These are phyloP conservation scores for Lathyrus sativus DNA, from an alignment of 306 rosid species.

Conservation along the genomic window DNA sequence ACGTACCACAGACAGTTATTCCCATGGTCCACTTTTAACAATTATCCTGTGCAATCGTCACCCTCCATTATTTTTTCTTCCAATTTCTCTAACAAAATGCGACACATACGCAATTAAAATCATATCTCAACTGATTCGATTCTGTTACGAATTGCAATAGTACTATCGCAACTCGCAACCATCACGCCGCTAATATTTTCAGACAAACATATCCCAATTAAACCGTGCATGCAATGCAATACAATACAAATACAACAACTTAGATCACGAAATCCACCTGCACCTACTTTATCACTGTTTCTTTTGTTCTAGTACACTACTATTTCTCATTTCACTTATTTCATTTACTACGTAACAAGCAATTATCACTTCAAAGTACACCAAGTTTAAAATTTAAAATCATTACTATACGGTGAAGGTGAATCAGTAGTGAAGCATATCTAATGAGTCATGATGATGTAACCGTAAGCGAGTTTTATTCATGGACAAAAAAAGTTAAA, in stretches of 20 bases:
- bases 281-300: not conserved
- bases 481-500: constrained; percentile 6
- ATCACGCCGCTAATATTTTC: constrained; percentile 1
- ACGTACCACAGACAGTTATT: constrained; percentile 6
- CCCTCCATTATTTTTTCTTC: no score
- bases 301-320: not conserved
- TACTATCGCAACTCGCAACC: not conserved
- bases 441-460: not conserved
- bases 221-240: not conserved
- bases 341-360: no score
- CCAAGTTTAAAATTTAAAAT: no score
- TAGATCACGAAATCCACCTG: not conserved
- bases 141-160: not conserved
- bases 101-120: not conserved
- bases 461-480: not conserved
- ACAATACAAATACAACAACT: not conserved
- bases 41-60: not conserved
- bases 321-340: no score
- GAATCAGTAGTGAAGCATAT: not conserved
- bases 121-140: constrained; percentile 9
- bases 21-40: not conserved
- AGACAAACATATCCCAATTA: not conserved
- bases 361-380: not conserved
- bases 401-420: not conserved
- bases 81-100: not conserved